These are phyloP conservation scores for Aspergillus melleus DNA, from an alignment of 2,329 filamentous ascomycete genomes.

Conservation along the genomic window DNA sequence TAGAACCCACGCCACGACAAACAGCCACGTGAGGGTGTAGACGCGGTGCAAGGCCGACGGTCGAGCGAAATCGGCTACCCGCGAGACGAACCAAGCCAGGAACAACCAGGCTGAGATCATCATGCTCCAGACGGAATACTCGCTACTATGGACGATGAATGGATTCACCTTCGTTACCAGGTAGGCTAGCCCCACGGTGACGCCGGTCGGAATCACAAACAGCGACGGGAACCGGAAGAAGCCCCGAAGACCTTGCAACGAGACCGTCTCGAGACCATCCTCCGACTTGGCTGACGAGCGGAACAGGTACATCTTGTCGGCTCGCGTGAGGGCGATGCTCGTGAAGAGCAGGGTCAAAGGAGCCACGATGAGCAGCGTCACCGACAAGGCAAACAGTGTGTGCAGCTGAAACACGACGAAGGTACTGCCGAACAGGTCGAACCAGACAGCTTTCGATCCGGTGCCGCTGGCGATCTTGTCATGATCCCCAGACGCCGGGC, in stretches of 20 bases:
- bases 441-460: slow-evolving; percentile 79
- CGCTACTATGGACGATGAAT: slow-evolving; percentile 84
- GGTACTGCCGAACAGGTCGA: slow-evolving; percentile 79
- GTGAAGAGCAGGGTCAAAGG: slow-evolving; percentile 72
- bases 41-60: slow-evolving; percentile 83
- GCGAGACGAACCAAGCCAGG: slow-evolving; percentile 77
- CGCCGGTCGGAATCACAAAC: slow-evolving; percentile 64
- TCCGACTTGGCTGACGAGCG: slow-evolving; percentile 64
- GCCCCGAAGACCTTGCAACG: slow-evolving; percentile 74
- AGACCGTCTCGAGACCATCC: slow-evolving; percentile 60
- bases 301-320: slow-evolving; percentile 88
- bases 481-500: slow-evolving; percentile 52
- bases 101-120: slow-evolving; percentile 79
- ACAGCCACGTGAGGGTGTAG: slow-evolving; percentile 83
- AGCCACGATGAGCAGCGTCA: slow-evolving; percentile 77
- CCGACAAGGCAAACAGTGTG: slow-evolving; percentile 83
- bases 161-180: slow-evolving; percentile 82
- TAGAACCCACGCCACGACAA: slow-evolving; percentile 69
- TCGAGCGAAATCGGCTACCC: slow-evolving; percentile 73
- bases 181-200: slow-evolving; percentile 72
- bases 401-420: slow-evolving; percentile 79
- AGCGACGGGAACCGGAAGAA: slow-evolving; percentile 82
- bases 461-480: slow-evolving; percentile 66
- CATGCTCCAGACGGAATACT: slow-evolving; percentile 87
- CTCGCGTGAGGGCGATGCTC: slow-evolving; percentile 66